These are phyloP conservation scores for Colletotrichum spinosum DNA, from an alignment of 2,329 filamentous ascomycete species.

Conservation along the genomic window DNA sequence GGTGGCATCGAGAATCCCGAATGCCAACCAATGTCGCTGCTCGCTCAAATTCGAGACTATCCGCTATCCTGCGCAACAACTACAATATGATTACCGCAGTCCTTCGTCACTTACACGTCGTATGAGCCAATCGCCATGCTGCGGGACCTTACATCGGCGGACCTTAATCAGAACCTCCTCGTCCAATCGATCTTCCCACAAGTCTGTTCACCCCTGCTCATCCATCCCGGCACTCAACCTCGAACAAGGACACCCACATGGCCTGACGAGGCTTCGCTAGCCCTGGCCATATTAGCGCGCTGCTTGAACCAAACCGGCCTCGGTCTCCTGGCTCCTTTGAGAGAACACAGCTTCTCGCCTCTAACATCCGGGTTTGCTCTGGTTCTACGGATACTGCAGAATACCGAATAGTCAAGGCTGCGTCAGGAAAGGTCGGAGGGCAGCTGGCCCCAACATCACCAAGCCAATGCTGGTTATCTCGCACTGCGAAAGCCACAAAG, in stretches of 20 bases:
- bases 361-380: slow-evolving; percentile 3
- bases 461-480: background rate
- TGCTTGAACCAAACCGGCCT: slow-evolving; percentile 20
- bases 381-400: background rate
- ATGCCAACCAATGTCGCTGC: slow-evolving; percentile 6
- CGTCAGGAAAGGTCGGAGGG: slow-evolving; percentile 23
- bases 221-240: slow-evolving; percentile 38
- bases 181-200: slow-evolving; percentile 34
- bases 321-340: background rate
- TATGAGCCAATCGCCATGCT: slow-evolving; percentile 26
- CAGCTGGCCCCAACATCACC: too few relatives aligned
- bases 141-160: slow-evolving; percentile 28
- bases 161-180: slow-evolving; percentile 32
- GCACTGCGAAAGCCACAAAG: slow-evolving; percentile 27
- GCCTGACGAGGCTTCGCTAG: slow-evolving; percentile 33
- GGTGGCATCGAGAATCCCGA: background rate
- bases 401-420: background rate
- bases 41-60: slow-evolving; percentile 14
- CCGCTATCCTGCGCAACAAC: slow-evolving; percentile 1
- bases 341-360: background rate
- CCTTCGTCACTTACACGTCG: slow-evolving; percentile 7
- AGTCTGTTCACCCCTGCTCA: slow-evolving; percentile 12
- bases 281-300: slow-evolving; percentile 25
- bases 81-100: slow-evolving; percentile 13
- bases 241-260: slow-evolving; percentile 38